Base-by-base conservation (phyloP, 106 monocot species). In the Apostasia shenzhenica region DNA sequence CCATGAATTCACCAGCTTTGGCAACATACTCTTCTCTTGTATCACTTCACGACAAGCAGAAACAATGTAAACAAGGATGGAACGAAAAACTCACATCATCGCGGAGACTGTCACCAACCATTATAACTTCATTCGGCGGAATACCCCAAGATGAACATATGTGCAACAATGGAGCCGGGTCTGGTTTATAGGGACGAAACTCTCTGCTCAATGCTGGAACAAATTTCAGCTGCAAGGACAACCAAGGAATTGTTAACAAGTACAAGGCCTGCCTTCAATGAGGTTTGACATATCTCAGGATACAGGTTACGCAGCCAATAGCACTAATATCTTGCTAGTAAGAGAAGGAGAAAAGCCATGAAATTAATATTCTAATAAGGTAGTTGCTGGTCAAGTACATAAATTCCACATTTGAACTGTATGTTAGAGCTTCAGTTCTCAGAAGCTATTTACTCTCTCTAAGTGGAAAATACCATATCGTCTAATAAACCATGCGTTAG, bases 131-230 rank as follows among this genome's bases (percentile, higher is more conserved):
- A 77, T 59, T 83, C 52, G 99, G 85, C 14, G 85, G 77, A 64
- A 92, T 59, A 64, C 75, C 74, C 99, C 99, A 99, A 71, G 80
- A 75, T 41, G 79, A 76, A 69, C 99, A 99, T 44, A 99, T 93
- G 72, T 93, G 93, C 61, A 99, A 55, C 69, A 99, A 70, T 14
- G 93, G 93, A 74, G 93, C 92, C 44, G 93, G 99, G 68, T 99
- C 84, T 10, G 99, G 99, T 61, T 99, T 99, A 71, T 90, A 99
- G 41, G 99, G 99, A 49, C 83, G 86, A 70, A 99, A 99, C 70
- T 99, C 99, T 81, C 99, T 89, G 62, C 99, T 93, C 8, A 99
- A 67, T 45, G 92, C 93, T 63, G 92, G 99, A 47, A 2, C 53
- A 55, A 97, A 97, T 50, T 58, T 76, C 67, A 87, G 62, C 97